Evolutionary conservation across 108 stramenopile species (phyloP).

Genomic region (Schizochytrium sp.): DNA sequence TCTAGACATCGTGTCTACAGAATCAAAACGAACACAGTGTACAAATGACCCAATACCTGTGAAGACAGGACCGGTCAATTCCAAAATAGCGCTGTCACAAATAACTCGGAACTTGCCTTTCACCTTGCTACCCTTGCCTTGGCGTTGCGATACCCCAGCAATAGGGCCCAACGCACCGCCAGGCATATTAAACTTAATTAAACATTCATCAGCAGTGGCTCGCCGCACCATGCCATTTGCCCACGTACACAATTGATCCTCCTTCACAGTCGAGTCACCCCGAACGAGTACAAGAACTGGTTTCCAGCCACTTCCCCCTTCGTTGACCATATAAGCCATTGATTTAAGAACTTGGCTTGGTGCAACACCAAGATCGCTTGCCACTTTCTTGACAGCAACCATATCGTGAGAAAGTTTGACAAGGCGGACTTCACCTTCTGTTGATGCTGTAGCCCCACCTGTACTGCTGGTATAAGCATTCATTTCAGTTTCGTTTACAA

Average conservation of each 20-base stretch:
- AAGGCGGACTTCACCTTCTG: background rate
- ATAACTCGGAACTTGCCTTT: background rate
- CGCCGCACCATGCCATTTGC: slow-evolving; percentile 8
- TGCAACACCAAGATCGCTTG: slow-evolving; percentile 1
- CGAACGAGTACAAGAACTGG: slow-evolving; percentile 39
- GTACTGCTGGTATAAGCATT: background rate
- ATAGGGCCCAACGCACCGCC: slow-evolving; percentile 5
- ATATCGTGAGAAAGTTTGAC: background rate
- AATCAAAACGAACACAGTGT: background rate
- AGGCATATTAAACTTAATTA: background rate
- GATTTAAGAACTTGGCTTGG: slow-evolving; percentile 1
- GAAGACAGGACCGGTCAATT: background rate
- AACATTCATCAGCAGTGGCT: slow-evolving; percentile 27
- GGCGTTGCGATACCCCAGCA: background rate
- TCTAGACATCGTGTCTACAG: background rate
- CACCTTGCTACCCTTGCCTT: no score
- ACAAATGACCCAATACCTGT: background rate
- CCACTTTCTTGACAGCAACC: slow-evolving; percentile 50
- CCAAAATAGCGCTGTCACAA: background rate
- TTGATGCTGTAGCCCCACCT: background rate
- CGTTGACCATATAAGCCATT: slow-evolving; percentile 53
- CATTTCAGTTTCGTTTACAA: no score
- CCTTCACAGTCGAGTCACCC: slow-evolving; percentile 10
- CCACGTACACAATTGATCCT: background rate
- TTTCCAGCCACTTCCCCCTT: background rate